Percentiles rank a stretch among this genome's conserved stretches.
Evolutionary conservation across 306 rosid species (phyloP).

Genomic region (Malus sieversii): DNA sequence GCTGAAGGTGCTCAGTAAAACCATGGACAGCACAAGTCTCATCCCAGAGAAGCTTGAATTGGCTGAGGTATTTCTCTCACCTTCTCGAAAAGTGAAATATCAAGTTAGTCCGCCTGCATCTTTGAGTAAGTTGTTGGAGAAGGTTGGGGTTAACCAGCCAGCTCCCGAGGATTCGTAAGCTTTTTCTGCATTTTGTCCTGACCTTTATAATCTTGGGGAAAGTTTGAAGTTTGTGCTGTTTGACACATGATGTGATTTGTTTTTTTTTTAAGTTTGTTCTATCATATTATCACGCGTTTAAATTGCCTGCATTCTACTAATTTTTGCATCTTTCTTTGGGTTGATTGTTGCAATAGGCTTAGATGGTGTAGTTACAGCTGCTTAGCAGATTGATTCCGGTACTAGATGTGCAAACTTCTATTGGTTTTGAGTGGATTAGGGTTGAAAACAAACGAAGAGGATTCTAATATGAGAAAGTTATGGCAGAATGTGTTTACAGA

Average conservation of each 20-base stretch:
- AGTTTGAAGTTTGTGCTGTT: not conserved
- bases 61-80: slow-evolving; percentile 31
- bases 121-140: slow-evolving; percentile 27
- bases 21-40: slow-evolving; percentile 45
- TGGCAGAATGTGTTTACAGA: not conserved
- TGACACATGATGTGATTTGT: not conserved
- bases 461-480: not conserved
- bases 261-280: not conserved
- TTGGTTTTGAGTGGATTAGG: not conserved
- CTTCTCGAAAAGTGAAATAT: slow-evolving; percentile 35
- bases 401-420: not conserved
- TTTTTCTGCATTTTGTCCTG: not conserved
- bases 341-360: not conserved
- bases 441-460: not conserved
- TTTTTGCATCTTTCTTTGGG: not conserved
- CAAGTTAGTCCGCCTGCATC: slow-evolving; percentile 31
- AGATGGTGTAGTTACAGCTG: not conserved
- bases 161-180: slow-evolving; percentile 20
- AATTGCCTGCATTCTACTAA: not conserved
- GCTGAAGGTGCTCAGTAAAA: slow-evolving; percentile 40
- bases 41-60: slow-evolving; percentile 41
- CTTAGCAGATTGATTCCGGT: not conserved
- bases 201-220: not conserved
- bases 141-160: slow-evolving; percentile 35
- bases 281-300: not conserved